phyloP scores from a whole-genome alignment of 1,139 yeast species.

The Suhomyces ambrosiae region DNA sequence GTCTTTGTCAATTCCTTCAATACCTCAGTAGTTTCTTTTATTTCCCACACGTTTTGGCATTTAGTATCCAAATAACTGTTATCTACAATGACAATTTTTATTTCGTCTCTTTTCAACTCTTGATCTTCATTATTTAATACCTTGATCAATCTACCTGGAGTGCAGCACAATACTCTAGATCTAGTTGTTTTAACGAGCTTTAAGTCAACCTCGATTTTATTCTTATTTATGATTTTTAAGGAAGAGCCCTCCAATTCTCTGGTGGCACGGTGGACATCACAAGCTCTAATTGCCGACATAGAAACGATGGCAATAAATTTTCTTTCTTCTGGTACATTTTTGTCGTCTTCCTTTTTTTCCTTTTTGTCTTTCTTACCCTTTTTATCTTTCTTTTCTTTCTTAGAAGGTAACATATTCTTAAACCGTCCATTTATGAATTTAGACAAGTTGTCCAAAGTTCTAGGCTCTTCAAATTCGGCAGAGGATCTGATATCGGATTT shows the following conservation, averaged over 20 bases:
- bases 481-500: slow-evolving; percentile 54
- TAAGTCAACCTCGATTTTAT: slow-evolving; percentile 61
- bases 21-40: slow-evolving; percentile 46
- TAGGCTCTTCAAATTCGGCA: slow-evolving; percentile 45
- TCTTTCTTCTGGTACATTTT: slow-evolving; percentile 27
- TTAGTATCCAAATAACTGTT: slow-evolving; percentile 65
- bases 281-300: slow-evolving; percentile 71
- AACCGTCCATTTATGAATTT: slow-evolving; percentile 46
- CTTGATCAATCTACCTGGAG: slow-evolving; percentile 64
- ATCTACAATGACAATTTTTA: slow-evolving; percentile 63
- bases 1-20: slow-evolving; percentile 43
- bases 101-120: slow-evolving; percentile 46
- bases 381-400: slow-evolving; percentile 26
- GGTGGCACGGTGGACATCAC: slow-evolving; percentile 69
- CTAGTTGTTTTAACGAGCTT: slow-evolving; percentile 51
- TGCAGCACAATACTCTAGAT: slow-evolving; percentile 59
- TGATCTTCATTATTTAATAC: slow-evolving; percentile 46
- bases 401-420: slow-evolving; percentile 44
- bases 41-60: slow-evolving; percentile 65
- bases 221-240: slow-evolving; percentile 66
- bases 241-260: slow-evolving; percentile 58
- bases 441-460: slow-evolving; percentile 51
- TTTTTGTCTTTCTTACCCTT: slow-evolving; percentile 25
- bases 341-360: slow-evolving; percentile 12
- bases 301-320: slow-evolving; percentile 60